Conservation (phyloP, 371 early-diverging fungal species). For the Saksenaea vasiformis region DNA sequence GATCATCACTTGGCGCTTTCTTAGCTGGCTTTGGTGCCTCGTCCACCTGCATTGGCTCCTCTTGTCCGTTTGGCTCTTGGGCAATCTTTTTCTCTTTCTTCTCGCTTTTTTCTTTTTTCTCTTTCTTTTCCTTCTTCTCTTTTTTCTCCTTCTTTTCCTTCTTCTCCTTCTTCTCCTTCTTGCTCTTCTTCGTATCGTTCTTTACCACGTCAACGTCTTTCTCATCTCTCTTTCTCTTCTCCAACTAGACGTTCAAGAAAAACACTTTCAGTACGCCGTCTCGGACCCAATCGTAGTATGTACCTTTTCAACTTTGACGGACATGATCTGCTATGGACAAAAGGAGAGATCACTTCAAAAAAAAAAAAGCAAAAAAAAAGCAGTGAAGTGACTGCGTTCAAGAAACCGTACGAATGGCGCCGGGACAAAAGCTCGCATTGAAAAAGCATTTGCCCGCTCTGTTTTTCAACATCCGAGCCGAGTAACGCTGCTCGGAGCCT, state of each 20-base stretch:
- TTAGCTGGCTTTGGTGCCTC: constrained; percentile 32
- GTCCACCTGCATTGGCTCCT: constrained; percentile 10
- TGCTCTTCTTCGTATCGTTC: constrained; percentile 22
- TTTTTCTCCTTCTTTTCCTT: constrained; percentile 24
- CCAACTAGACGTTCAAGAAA: background rate
- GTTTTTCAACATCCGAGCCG: no score
- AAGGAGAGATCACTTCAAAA: no score
- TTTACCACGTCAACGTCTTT: constrained; percentile 20
- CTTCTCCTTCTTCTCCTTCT: constrained; percentile 17
- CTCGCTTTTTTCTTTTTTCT: constrained; percentile 17
- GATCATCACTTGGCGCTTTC: constrained; percentile 20
- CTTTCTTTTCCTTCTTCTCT: constrained; percentile 17
- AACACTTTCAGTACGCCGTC: background rate
- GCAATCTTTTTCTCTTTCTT: constrained; percentile 12
- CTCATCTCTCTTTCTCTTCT: constrained; percentile 6
- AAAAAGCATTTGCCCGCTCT: no score
- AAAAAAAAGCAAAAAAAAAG: no score
- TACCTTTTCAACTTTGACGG: background rate
- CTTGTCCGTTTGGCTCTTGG: background rate
- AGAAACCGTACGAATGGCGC: no score
- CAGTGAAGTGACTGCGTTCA: no score
- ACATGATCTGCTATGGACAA: background rate
- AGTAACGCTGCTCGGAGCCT: no score
- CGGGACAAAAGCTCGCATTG: no score
- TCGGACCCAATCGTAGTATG: background rate